Base-by-base conservation (phyloP, 495 filamentous ascomycete species). In the Talaromyces nanjingensis region DNA sequence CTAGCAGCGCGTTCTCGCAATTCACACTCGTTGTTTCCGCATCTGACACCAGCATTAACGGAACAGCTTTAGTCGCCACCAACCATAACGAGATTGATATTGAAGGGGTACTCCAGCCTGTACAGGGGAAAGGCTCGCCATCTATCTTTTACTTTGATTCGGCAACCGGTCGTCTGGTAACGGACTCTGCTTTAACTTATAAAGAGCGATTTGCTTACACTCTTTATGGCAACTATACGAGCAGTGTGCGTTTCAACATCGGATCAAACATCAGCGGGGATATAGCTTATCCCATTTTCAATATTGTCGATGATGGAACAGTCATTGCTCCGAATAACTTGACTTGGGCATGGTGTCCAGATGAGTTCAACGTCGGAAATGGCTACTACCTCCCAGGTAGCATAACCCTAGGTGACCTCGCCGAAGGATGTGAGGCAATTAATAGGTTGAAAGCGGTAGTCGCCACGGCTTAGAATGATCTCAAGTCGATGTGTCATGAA, bases 91-190 rank as follows among this genome's bases (percentile, higher is more conserved):
- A 60, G 33, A 25, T 60, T 24, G 58, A 60, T 18, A 60, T 60
- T 20, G 20, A 22, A n/a, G 58, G 58, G 6, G 7, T 8, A 6
- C 58, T 60, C 33, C 12, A 60, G 20, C 58, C 58, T 18, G 24
- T 24, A 6, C 12, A 37, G 2, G 16, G 8, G 18, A 14, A 11
- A 2, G 58, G 20, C 2, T 29, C 18, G n/a, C 16, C 58, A 45
- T 37, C 58, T 12, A 33, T 60, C n/a, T 60, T 60, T 33, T 60
- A 60, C 58, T 45, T 60, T 11, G 58, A 60, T 24, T 60, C 58
- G 3, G 14, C 33, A 18, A 60, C 58, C 18, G 58, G 58, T 24
- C 31, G 34, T 24, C 58, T 60, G 5, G 58, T 16, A 18, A 60
- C 58, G 7, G 14, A 37, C 33, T 60, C 58, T 29, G n/a, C 6